Base-by-base conservation (phyloP, 768 basidiomycete genomes). In the Boletus coccyginus region DNA sequence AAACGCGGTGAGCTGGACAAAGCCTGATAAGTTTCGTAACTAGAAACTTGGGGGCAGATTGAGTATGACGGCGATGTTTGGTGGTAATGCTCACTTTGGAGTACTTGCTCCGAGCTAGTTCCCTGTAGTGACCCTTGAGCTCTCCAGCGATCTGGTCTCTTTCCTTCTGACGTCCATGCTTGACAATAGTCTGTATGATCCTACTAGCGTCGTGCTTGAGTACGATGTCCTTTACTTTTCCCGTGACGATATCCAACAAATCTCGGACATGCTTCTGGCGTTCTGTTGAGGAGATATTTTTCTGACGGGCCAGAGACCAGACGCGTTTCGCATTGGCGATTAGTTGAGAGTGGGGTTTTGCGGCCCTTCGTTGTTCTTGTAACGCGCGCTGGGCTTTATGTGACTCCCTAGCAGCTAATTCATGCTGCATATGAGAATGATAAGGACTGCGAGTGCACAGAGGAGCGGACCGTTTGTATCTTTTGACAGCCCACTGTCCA, bases 201-300 rank as follows among this genome's bases (percentile, higher is more conserved):
- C 87, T 82, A 65, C 92, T 93, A 9, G 92, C 93, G 70, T 96
- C 93, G 65, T 96, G 94, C 71, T 94, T 96, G 67, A 92, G 81
- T 2, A 90, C 87, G 38, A 96, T 85, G 33, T 94, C 93, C 57
- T 86, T 86, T 43, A 96, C 85, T 61, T 86, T 85, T 6, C 92
- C 93, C 21, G 88, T 83, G 21, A 94, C 84, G 44, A 87, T 78
- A 32, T 77, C 74, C 84, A 93, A 91, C 10, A 98, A 79, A 29
- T 84, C 81, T 45, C 79, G 75, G 55, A 96, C 76, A 47, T 92
- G 85, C 62, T 85, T 83, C 60, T 86, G 84, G 24, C 94, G 83
- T 64, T 95, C 88, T 27, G 82, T 71, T 21, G 85, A 74, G 0
- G 84, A 73, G 39, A 94, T 79, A 46, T 84, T 83, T 72, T 87